Percentiles rank a stretch among this genome's conserved stretches.
Evolutionary conservation across 2,329 filamentous ascomycete species (phyloP).

Genomic region (Pseudocercospora ulei): DNA sequence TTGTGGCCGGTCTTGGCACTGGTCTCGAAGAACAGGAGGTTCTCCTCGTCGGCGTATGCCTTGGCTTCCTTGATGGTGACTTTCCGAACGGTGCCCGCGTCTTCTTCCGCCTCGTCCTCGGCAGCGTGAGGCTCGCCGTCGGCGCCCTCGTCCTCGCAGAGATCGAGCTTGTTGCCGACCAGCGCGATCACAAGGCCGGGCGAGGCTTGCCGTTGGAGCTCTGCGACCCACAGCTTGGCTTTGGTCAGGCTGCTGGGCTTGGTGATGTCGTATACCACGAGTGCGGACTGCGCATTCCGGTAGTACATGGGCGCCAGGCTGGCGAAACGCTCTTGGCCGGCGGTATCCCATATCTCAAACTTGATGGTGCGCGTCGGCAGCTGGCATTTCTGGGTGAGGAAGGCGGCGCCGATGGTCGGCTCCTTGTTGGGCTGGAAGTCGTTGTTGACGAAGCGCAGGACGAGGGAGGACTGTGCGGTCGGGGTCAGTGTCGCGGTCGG

Average conservation of each 20-base stretch:
- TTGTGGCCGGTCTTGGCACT: slow-evolving; percentile 94
- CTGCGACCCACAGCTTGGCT: slow-evolving; percentile 97
- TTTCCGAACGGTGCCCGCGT: slow-evolving; percentile 61
- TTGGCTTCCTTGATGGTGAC: slow-evolving; percentile 85
- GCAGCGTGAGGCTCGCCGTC: slow-evolving; percentile 43
- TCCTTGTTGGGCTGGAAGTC: slow-evolving; percentile 99
- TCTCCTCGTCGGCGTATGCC: slow-evolving; percentile 88
- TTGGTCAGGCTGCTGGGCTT: slow-evolving; percentile 92
- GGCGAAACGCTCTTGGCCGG: slow-evolving; percentile 93
- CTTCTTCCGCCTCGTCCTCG: slow-evolving; percentile 40
- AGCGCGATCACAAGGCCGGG: slow-evolving; percentile 95
- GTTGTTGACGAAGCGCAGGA: slow-evolving; percentile 97
- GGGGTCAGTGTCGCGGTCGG: slow-evolving; percentile 6
- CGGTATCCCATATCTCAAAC: slow-evolving; percentile 85
- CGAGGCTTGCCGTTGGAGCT: slow-evolving; percentile 89
- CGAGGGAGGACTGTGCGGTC: slow-evolving; percentile 72
- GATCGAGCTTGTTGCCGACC: slow-evolving; percentile 92
- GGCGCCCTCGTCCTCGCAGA: slow-evolving; percentile 48
- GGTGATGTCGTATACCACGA: slow-evolving; percentile 97
- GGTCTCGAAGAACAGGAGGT: slow-evolving; percentile 91
- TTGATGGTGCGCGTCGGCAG: slow-evolving; percentile 73
- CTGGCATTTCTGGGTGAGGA: slow-evolving; percentile 97
- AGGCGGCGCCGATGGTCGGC: slow-evolving; percentile 96
- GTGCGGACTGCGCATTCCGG: slow-evolving; percentile 91
- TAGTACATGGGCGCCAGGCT: slow-evolving; percentile 99